Percentiles rank a stretch among this genome's conserved stretches.
Evolutionary conservation across 2,329 filamentous ascomycete species (phyloP).

Genomic region (Xylariaceae sp.): DNA sequence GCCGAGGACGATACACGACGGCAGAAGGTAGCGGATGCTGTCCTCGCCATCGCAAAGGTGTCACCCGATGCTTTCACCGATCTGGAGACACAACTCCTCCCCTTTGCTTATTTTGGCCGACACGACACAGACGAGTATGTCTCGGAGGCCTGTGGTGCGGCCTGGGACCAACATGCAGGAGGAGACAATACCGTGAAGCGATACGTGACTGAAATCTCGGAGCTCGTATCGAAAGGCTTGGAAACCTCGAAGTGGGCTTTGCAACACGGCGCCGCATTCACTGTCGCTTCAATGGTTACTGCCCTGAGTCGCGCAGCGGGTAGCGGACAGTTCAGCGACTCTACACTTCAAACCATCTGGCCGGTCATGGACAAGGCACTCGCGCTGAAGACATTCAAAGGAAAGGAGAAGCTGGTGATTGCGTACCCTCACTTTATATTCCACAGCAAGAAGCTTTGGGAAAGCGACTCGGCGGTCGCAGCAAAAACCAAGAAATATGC

Average conservation of each 20-base stretch:
- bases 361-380: constrained; percentile 76
- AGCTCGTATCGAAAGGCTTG: constrained; percentile 61
- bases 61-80: constrained; percentile 83
- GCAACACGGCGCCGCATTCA: constrained; percentile 80
- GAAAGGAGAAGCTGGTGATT: constrained; percentile 79
- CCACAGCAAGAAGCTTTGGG: constrained; percentile 55
- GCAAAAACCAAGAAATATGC: constrained; percentile 73
- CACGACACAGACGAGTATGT: constrained; percentile 81
- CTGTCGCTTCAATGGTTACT: constrained; percentile 67
- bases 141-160: constrained; percentile 71
- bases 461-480: constrained; percentile 46
- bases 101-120: constrained; percentile 82
- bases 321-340: constrained; percentile 53
- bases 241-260: constrained; percentile 83
- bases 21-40: constrained; percentile 73
- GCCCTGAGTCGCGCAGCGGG: constrained; percentile 58
- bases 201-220: constrained; percentile 77
- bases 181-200: constrained; percentile 75
- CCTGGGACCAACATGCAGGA: constrained; percentile 88
- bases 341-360: constrained; percentile 66
- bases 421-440: constrained; percentile 74
- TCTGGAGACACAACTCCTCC: constrained; percentile 69
- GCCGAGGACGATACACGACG: constrained; percentile 72
- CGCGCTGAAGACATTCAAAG: constrained; percentile 83
- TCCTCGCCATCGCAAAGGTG: constrained; percentile 76